Conservation (phyloP, 148 eudicot genomes). For the Heliosperma pusillum region DNA sequence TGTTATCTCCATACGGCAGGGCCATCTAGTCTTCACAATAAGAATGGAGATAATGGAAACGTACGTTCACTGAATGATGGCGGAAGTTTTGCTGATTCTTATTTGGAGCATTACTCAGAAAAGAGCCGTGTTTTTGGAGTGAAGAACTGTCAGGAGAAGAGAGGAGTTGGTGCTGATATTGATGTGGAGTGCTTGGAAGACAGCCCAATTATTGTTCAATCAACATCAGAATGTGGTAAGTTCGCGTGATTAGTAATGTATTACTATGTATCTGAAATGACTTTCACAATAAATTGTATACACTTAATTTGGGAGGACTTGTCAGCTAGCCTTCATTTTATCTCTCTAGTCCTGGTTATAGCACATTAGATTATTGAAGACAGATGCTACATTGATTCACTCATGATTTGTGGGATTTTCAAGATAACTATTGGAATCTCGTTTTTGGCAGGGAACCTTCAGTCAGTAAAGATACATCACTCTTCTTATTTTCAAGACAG, state of each 20-base stretch:
- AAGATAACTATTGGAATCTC: constrained; percentile 12
- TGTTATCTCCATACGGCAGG: constrained; percentile 31
- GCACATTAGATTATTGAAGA: not conserved
- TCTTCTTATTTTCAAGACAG: constrained; percentile 39
- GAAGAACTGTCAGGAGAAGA: constrained; percentile 4
- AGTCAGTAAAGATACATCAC: constrained; percentile 17
- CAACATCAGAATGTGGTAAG: constrained; percentile 17
- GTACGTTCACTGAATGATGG: not conserved
- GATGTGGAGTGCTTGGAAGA: constrained; percentile 18
- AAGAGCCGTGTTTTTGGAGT: constrained; percentile 1
- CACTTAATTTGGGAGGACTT: not conserved
- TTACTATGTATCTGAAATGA: not conserved
- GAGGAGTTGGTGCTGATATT: constrained; percentile 4
- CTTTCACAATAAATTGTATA: no score
- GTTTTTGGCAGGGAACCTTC: constrained; percentile 27
- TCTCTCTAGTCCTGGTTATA: not conserved
- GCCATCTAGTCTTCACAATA: constrained; percentile 5
- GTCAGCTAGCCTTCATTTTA: not conserved
- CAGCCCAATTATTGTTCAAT: constrained; percentile 1
- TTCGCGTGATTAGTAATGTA: not conserved
- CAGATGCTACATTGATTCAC: not conserved
- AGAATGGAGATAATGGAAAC: not conserved
- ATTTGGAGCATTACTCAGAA: constrained; percentile 16
- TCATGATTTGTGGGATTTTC: not conserved
- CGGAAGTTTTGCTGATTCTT: not conserved